A percentile compares a stretch with the other conserved stretches of the same genome.
Evolutionary conservation across 2,329 filamentous ascomycete genomes (phyloP).

Genomic region (Fusarium pseudograminearum): DNA sequence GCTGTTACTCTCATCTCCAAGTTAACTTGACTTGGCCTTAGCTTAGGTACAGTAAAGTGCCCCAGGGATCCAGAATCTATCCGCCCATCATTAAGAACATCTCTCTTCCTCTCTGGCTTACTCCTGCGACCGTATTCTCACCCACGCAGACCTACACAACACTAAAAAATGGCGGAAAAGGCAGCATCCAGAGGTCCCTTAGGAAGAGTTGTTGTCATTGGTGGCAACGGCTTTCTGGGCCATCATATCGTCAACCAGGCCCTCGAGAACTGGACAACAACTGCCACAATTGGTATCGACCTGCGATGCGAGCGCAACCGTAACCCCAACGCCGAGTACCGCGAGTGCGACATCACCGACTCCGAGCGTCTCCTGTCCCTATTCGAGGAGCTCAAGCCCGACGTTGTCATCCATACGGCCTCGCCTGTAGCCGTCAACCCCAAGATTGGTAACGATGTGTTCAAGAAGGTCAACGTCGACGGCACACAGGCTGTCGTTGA

Average conservation of each 20-base stretch:
- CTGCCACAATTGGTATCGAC: constrained; percentile 76
- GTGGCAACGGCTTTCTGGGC: constrained; percentile 86
- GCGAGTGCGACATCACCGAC: constrained; percentile 83
- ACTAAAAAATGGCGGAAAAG: constrained; percentile 15
- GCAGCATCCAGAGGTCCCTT: constrained; percentile 58
- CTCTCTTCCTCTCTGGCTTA: constrained; percentile 11
- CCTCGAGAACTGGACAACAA: constrained; percentile 64
- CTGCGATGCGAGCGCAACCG: constrained; percentile 78
- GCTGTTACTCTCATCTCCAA: constrained; percentile 11
- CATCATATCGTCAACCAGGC: constrained; percentile 83
- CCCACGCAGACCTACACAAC: background rate
- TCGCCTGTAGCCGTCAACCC: constrained; percentile 72
- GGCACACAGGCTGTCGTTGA: constrained; percentile 84
- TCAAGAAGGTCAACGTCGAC: constrained; percentile 87
- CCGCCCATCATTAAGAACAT: constrained; percentile 17
- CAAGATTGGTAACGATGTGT: constrained; percentile 69
- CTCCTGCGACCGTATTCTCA: constrained; percentile 12
- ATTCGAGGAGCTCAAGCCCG: constrained; percentile 75
- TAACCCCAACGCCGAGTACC: constrained; percentile 70
- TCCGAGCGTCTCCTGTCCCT: constrained; percentile 68
- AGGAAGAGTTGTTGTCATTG: constrained; percentile 81
- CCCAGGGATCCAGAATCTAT: constrained; percentile 11
- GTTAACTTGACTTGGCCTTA: constrained; percentile 15
- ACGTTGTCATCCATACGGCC: constrained; percentile 92
- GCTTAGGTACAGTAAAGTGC: constrained; percentile 2